Base-by-base conservation (phyloP, 495 filamentous ascomycete genomes). In the Paragyromitra xinjiangensis region DNA sequence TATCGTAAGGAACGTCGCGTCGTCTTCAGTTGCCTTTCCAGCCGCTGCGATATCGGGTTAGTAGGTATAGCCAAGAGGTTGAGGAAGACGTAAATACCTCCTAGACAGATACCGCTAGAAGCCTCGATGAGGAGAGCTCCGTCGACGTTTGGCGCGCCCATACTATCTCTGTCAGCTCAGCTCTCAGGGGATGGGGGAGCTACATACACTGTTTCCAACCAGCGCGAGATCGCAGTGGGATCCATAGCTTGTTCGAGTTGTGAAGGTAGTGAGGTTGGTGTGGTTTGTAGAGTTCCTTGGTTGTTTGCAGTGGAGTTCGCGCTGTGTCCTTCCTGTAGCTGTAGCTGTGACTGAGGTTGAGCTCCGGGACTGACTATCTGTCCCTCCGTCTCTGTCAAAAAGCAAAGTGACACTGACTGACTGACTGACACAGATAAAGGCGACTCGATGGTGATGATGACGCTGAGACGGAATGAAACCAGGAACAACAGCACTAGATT, bases 91-190 rank as follows among this genome's bases (percentile, higher is more conserved):
- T 16, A 34, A 48, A 4, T 69, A 82, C 81, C 81, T 39, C 82
- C 82, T 24, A 83, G 53, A 53, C 82, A 83, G 48, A 83, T 82
- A 4, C 82, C 82, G 0, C 68, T 76, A 9, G 75, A 70, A 29
- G 77, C 72, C 50, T 83, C 81, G 26, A 83, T 81, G 61, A 83
- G 71, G 58, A 83, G 77, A 22, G 82, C 82, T 34, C 82, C 82
- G 37, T 77, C 71, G 40, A 83, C 78, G n/a, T 74, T 64, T 22
- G 81, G 80, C 14, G 80, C 69, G n/a, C 74, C 70, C 82, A 83
- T 83, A 22, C 82, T 83, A 42, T 26, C 4, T 45, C 44, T 64
- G 51, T 65, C 11, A 75, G 68, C 50, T 50, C 26, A 53, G 64
- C 8, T 29, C 12, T n/a, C 42, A 44, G 42, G 34, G 64, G 11